Evolutionary conservation across 2,329 filamentous ascomycete species (phyloP), one percentile per base, ranked within the genome.

Genomic region (Lecanicillium sp.): DNA sequence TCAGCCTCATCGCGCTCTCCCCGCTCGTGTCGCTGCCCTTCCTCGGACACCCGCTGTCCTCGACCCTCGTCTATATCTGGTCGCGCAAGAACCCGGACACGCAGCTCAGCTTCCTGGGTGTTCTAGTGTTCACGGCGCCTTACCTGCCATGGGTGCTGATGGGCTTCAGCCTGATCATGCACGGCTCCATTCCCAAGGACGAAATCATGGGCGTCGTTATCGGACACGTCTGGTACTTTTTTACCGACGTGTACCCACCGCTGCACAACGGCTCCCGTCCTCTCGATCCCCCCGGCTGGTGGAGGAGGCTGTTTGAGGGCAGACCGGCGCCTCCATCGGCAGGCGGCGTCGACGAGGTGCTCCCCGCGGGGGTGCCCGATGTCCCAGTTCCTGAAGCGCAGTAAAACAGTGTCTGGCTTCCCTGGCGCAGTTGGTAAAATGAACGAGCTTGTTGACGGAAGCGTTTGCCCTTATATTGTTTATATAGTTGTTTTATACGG

Each of bases 171-270:
- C 74, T 97, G 38, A 77, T 95, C n/a, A 77, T 97, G 63, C 90
- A 97, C 63, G 88, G 88, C 6, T 86, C 79, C 5, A 77, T 97
- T 35, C 93, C 93, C 4, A 95, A 94, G 68, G 93, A 97, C 64
- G 93, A 98, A 72, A 86, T 98, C 54, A 89, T 94, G 71, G 93
- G 93, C 4, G 89, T 96, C 14, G 82, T 93, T 9, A 90, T 97
- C 32, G 93, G 93, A 9, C 93, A 98, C 67, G 77, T 97, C 33
- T 97, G 90, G 86, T 98, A 97, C 67, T 98, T 96, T 71, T 96
- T 97, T 67, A 87, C 84, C 51, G 93, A 98, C 64, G 90, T 98
- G 14, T 98, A 95, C 66, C 93, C 93, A 3, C 87, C 90, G 3
- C 78, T 96, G 36, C 87, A 96, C 67, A 83, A 86, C 54, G 89